phyloP scores from a whole-genome alignment of 2,329 filamentous ascomycete species.

The Fusarium solani-melongenae region DNA sequence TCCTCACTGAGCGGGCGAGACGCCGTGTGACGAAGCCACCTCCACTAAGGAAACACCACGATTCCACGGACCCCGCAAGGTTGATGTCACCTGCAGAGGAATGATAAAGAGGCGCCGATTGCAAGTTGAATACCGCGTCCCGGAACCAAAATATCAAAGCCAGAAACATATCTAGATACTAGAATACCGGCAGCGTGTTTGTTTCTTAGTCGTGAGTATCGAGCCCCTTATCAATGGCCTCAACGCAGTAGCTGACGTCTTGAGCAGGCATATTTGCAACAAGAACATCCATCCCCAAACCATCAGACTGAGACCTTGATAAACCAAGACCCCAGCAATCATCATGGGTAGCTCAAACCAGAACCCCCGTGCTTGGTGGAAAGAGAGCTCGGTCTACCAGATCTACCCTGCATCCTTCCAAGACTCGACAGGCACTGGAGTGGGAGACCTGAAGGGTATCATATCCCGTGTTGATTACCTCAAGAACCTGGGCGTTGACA shows the following conservation, averaged over 20 bases:
- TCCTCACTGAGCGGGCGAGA: not conserved
- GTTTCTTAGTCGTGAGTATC: constrained; percentile 22
- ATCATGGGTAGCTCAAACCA: constrained; percentile 40
- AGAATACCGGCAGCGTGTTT: not conserved
- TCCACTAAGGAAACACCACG: constrained; percentile 6
- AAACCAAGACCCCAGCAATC: not conserved
- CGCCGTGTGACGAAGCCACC: constrained; percentile 19
- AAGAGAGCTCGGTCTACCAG: constrained; percentile 69
- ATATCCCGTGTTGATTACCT: constrained; percentile 67
- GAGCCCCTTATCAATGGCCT: constrained; percentile 14
- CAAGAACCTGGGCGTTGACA: constrained; percentile 65
- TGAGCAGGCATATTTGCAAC: not conserved
- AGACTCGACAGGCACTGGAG: constrained; percentile 66
- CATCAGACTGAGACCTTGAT: not conserved
- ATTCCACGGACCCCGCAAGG: constrained; percentile 21
- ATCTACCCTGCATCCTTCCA: constrained; percentile 72
- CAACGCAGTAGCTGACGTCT: constrained; percentile 21
- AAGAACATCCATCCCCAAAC: not conserved
- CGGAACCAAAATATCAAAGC: not conserved
- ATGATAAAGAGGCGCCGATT: constrained; percentile 1
- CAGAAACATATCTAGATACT: not conserved
- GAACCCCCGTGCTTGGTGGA: constrained; percentile 63
- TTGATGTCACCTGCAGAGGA: constrained; percentile 1
- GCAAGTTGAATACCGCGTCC: not conserved
- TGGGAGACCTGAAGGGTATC: constrained; percentile 68